Percentiles rank a stretch among this genome's conserved stretches.
phyloP scores from a whole-genome alignment of 805 yeast genomes.

The Metschnikowia kofuensis region DNA sequence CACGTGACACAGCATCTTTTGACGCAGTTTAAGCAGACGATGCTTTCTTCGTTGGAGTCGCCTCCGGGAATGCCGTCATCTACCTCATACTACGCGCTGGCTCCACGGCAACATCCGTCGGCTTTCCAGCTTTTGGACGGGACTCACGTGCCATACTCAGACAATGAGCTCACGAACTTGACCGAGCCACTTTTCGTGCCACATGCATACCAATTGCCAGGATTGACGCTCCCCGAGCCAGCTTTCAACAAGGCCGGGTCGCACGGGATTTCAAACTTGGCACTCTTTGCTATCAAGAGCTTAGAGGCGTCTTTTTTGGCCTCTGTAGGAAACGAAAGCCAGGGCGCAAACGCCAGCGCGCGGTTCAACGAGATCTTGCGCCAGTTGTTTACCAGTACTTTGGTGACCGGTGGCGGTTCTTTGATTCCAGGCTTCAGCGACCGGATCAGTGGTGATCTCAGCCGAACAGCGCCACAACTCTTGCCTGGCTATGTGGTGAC shows the following conservation, averaged over 20 bases:
- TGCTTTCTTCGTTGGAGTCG: conserved; percentile 25
- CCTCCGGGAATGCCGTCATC: conserved; percentile 17
- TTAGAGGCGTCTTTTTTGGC: conserved; percentile 35
- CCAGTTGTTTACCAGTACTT: conserved; percentile 39
- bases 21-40: conserved; percentile 34
- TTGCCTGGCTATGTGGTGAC: conserved; percentile 46
- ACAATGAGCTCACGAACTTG: conserved; percentile 48
- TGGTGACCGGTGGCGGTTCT: conserved; percentile 62
- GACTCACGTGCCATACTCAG: conserved; percentile 29
- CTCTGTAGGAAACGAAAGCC: conserved; percentile 19
- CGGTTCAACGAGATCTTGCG: conserved; percentile 40
- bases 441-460: conserved; percentile 53
- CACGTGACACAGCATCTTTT: conserved; percentile 34
- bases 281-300: conserved; percentile 34
- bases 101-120: conserved; percentile 20
- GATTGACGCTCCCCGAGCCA: conserved; percentile 29
- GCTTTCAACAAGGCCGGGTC: conserved; percentile 45
- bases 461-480: conserved; percentile 38
- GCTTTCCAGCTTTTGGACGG: conserved; percentile 61
- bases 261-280: conserved; percentile 44
- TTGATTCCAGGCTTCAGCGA: conserved; percentile 54
- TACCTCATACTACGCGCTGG: conserved; percentile 20
- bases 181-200: conserved; percentile 76
- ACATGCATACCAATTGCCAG: conserved; percentile 44
- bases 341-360: conserved; percentile 24